phyloP scores from a whole-genome alignment of 305 asterid genomes.

The Fraxinus albicans region DNA sequence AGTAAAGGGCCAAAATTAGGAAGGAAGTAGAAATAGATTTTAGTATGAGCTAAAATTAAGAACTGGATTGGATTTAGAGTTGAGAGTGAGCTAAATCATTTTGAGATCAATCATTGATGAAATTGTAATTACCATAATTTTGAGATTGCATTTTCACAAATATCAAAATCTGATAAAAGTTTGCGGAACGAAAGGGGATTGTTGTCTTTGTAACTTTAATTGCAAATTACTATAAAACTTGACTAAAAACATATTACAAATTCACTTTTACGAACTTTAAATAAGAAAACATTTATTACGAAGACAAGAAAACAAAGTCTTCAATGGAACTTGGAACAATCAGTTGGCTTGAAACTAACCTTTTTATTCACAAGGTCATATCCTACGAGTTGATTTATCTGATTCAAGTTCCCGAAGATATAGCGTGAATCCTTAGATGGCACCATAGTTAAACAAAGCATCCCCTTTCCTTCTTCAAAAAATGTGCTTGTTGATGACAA shows the following conservation, averaged over 20 bases:
- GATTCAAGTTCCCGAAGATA: slow-evolving; percentile 28
- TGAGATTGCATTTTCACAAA: too few relatives aligned
- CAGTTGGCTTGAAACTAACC: slow-evolving; percentile 26
- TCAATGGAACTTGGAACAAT: slow-evolving; percentile 25
- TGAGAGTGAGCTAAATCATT: too few relatives aligned
- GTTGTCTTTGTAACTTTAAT: too few relatives aligned
- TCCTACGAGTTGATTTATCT: slow-evolving; percentile 22
- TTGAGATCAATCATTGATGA: too few relatives aligned
- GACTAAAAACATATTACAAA: not conserved
- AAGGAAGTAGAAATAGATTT: too few relatives aligned
- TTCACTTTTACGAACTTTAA: not conserved
- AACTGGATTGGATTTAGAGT: too few relatives aligned
- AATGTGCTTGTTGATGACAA: slow-evolving; percentile 22
- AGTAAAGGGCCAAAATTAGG: too few relatives aligned
- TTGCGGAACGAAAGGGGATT: too few relatives aligned
- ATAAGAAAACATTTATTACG: not conserved
- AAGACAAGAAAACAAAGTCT: not conserved
- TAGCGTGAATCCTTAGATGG: not conserved
- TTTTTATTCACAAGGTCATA: slow-evolving; percentile 25
- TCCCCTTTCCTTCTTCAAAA: not conserved
- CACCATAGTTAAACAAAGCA: slow-evolving; percentile 23
- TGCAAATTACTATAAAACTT: not conserved
- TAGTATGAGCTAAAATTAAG: too few relatives aligned
- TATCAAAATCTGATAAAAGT: too few relatives aligned
- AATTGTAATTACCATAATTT: too few relatives aligned